Evolutionary conservation across 2,329 filamentous ascomycete species (phyloP).

Genomic region (Fusarium proliferatum): DNA sequence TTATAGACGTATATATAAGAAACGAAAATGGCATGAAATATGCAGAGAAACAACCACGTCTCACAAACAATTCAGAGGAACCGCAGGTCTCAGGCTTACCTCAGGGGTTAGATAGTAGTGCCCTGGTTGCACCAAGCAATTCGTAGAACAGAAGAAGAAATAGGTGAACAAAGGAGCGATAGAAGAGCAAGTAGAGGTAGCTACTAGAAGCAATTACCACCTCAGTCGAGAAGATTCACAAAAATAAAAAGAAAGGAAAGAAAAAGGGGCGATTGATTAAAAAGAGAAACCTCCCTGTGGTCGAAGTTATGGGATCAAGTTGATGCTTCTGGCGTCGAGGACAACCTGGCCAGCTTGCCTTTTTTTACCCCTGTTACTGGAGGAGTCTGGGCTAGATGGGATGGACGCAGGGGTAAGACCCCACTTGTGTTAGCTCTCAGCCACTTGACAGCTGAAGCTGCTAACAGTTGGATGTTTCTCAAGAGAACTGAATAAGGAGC

Average conservation of each 20-base stretch:
- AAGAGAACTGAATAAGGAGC: neutral
- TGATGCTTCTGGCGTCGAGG: slow-evolving; percentile 36
- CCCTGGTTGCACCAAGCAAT: slow-evolving; percentile 19
- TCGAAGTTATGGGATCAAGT: slow-evolving; percentile 37
- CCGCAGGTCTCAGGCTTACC: slow-evolving; percentile 38
- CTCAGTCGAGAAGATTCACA: slow-evolving; percentile 20
- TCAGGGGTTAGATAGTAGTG: slow-evolving; percentile 34
- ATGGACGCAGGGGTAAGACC: slow-evolving; percentile 42
- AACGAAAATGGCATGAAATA: slow-evolving; percentile 1
- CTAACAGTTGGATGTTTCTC: slow-evolving; percentile 29
- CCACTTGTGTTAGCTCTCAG: slow-evolving; percentile 34
- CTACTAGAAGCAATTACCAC: slow-evolving; percentile 32
- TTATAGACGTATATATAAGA: neutral
- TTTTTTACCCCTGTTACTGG: slow-evolving; percentile 33
- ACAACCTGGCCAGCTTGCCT: slow-evolving; percentile 44
- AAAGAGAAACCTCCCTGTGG: slow-evolving; percentile 36
- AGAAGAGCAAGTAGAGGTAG: slow-evolving; percentile 34
- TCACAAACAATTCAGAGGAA: slow-evolving; percentile 26
- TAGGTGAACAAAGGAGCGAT: slow-evolving; percentile 40
- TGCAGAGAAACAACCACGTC: slow-evolving; percentile 16
- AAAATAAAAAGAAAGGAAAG: slow-evolving; percentile 21
- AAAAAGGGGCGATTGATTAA: slow-evolving; percentile 29
- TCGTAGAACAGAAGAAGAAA: slow-evolving; percentile 24
- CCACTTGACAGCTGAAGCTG: slow-evolving; percentile 36
- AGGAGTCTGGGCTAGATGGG: slow-evolving; percentile 5